Conservation (phyloP, 441 rosid species). For the Geranium incanum region DNA sequence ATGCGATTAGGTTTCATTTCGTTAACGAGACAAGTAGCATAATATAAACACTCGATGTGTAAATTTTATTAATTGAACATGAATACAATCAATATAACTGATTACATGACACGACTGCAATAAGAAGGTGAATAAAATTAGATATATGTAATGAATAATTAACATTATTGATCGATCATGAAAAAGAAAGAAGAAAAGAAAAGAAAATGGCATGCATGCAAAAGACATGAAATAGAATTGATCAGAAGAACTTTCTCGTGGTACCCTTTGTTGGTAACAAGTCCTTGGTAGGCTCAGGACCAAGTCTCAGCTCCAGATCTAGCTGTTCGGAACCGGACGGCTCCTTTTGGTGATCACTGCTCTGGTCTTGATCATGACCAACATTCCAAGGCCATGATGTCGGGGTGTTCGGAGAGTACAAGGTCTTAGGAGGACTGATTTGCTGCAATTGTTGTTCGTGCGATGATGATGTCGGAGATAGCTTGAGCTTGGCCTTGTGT, state of each 20-base stretch:
- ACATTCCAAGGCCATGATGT: conserved; percentile 7
- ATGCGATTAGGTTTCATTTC: too few species aligned
- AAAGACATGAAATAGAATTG: neutral
- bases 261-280: conserved; percentile 19
- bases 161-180: conserved; percentile 16
- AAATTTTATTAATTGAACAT: too few species aligned
- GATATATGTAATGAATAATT: neutral
- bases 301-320: conserved; percentile 57
- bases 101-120: too few species aligned
- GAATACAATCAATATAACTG: too few species aligned
- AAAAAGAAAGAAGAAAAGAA: conserved; percentile 9
- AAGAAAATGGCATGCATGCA: neutral
- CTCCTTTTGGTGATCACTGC: neutral
- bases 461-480: conserved; percentile 17
- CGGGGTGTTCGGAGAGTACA: too few species aligned
- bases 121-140: too few species aligned
- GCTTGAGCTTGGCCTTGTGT: conserved; percentile 28
- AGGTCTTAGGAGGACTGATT: too few species aligned
- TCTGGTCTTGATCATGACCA: neutral
- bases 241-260: conserved; percentile 38
- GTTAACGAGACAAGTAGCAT: too few species aligned
- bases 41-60: too few species aligned
- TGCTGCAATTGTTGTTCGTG: too few species aligned
- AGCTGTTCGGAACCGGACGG: conserved; percentile 13
- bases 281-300: conserved; percentile 32